These are phyloP conservation scores for Coprinellus aureogranulatus DNA, from an alignment of 768 basidiomycete species.

Conservation along the genomic window DNA sequence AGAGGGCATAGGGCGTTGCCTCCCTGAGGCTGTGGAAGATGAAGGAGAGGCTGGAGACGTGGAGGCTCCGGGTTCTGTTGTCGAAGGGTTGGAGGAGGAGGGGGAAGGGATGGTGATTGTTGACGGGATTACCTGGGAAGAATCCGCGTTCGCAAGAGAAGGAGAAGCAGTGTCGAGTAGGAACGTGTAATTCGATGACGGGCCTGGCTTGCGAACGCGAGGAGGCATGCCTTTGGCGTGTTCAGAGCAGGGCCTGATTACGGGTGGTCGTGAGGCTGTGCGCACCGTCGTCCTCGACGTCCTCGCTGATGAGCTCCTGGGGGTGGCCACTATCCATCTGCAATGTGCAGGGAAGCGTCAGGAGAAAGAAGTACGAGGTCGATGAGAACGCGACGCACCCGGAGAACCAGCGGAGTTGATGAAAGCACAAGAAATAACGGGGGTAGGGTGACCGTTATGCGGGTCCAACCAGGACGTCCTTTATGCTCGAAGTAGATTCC, in stretches of 20 bases:
- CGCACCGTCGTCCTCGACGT: conserved; percentile 30
- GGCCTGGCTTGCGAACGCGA: conserved; percentile 48
- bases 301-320: conserved; percentile 23
- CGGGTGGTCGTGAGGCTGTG: conserved; percentile 18
- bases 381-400: conserved; percentile 15
- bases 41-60: conserved; percentile 19
- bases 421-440: conserved; percentile 22
- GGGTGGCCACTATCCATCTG: conserved; percentile 34
- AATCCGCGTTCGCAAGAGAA: conserved; percentile 33
- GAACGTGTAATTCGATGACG: conserved; percentile 61
- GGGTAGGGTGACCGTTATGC: conserved; percentile 25
- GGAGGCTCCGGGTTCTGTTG: conserved; percentile 22
- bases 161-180: conserved; percentile 57
- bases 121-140: conserved; percentile 25
- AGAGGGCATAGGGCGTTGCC: conserved; percentile 3
- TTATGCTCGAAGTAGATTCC: conserved; percentile 36
- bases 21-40: conserved; percentile 20
- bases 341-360: conserved; percentile 11
- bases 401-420: conserved; percentile 20
- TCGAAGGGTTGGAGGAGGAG: conserved; percentile 20
- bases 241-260: conserved; percentile 17
- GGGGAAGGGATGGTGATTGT: conserved; percentile 26
- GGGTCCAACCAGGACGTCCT: conserved; percentile 24
- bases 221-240: conserved; percentile 48
- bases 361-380: conserved; percentile 15